Percentiles rank a stretch among this genome's conserved stretches.
These are phyloP conservation scores for Cladosporium sp. DNA, from an alignment of 2,329 filamentous ascomycete genomes.

Conservation along the genomic window DNA sequence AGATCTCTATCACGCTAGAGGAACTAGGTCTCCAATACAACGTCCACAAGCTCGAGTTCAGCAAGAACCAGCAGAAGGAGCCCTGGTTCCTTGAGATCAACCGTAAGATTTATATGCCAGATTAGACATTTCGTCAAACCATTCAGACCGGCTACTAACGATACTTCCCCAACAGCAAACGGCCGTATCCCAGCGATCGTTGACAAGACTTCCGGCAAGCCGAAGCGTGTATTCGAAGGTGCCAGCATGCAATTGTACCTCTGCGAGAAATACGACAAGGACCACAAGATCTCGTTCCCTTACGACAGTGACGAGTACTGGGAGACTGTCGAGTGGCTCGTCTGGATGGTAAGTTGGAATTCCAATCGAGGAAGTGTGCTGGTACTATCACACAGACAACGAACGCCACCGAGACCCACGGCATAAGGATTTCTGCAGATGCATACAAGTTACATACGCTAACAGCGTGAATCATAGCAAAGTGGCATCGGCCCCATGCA, in stretches of 20 bases:
- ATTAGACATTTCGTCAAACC: neutral
- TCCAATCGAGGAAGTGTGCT: neutral
- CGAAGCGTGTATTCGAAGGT: constrained; percentile 65
- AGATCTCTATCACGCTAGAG: constrained; percentile 74
- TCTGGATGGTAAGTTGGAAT: constrained; percentile 28
- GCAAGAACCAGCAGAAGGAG: constrained; percentile 72
- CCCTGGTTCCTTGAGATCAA: constrained; percentile 87
- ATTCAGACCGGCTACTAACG: neutral
- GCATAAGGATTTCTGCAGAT: neutral
- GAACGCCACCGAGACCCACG: neutral
- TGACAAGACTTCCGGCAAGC: constrained; percentile 64
- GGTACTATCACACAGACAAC: neutral
- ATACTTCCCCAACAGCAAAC: constrained; percentile 53
- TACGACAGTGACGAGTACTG: constrained; percentile 36
- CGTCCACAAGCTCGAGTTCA: constrained; percentile 66
- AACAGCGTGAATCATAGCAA: neutral
- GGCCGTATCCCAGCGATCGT: constrained; percentile 83
- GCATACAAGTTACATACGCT: neutral
- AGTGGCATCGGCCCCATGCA: constrained; percentile 64
- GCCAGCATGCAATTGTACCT: constrained; percentile 25
- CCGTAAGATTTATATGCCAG: constrained; percentile 37
- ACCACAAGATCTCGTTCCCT: constrained; percentile 25
- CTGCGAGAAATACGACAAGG: constrained; percentile 29
- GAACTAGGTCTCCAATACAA: constrained; percentile 77
- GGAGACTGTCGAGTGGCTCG: constrained; percentile 52